A percentile compares a stretch with the other conserved stretches of the same genome.
Conservation (phyloP, 169 alveolate species). For the Babesia bigemina region DNA sequence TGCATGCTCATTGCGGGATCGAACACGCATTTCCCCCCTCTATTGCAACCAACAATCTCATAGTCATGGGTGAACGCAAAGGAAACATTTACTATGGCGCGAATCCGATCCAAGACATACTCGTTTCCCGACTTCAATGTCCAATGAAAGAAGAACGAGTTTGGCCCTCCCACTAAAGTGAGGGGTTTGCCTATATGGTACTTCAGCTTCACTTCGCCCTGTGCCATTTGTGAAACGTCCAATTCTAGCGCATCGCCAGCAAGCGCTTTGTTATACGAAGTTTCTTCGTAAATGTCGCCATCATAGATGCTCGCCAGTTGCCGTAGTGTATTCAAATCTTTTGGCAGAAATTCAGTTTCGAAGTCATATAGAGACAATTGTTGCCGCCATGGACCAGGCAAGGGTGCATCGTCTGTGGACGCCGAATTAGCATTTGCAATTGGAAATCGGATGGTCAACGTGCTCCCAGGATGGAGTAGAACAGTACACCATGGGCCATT, state of each 20-base stretch:
- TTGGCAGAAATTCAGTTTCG: too few relatives aligned
- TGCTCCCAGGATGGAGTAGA: constrained; percentile 8
- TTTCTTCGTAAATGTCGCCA: neutral
- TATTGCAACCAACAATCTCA: too few relatives aligned
- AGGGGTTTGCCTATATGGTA: neutral
- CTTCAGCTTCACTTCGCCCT: neutral
- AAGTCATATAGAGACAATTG: too few relatives aligned
- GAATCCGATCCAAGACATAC: neutral
- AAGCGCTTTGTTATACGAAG: neutral
- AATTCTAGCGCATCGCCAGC: constrained; percentile 19
- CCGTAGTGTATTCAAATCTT: too few relatives aligned
- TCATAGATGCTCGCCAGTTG: neutral
- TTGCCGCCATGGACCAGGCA: too few relatives aligned
- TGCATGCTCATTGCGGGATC: too few relatives aligned
- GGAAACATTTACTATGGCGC: neutral
- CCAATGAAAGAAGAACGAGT: constrained; percentile 6
- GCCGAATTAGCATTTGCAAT: neutral
- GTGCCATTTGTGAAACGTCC: neutral
- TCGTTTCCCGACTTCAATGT: neutral
- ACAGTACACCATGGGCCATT: constrained; percentile 8
- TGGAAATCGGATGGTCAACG: constrained; percentile 10
- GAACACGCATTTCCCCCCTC: too few relatives aligned
- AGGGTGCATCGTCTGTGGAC: too few relatives aligned
- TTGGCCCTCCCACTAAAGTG: neutral
- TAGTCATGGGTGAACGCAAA: neutral